Base-by-base conservation (phyloP, 129 eudicot species). In the Helianthus annuus region DNA sequence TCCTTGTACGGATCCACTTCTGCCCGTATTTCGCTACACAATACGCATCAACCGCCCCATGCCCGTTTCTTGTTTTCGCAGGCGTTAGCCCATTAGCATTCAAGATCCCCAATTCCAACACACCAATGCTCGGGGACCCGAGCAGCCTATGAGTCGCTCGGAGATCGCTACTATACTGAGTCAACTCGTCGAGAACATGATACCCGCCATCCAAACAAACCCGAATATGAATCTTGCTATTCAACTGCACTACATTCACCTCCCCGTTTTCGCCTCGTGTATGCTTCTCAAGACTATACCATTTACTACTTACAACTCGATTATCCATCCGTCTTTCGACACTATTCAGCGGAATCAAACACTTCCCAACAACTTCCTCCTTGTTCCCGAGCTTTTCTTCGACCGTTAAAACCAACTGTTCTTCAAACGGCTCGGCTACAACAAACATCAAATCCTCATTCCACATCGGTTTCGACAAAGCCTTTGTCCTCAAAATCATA, bases 161-260 rank as follows among this genome's bases (percentile, higher is more conserved):
- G 1, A 78, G 29, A 39, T 78, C 77, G 14, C 82, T 78, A 32
- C 82, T 78, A 29, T 78, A 78, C 77, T 78, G 82, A 54, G 82
- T 78, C 72, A 78, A 78, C 77, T 78, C 82, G 44, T 78, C 82
- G 10, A 78, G 82, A 24, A 78, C 82, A 71, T 78, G 82, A 78
- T 78, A 78, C 63, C 82, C 82, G 0, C 82, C 82, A 12, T 78
- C 82, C 16, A 78, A 78, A 65, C 82, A 78, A 14, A 78, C 73
- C 29, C 82, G 67, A 11, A 78, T 10, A 49, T 78, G 82, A 71
- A 78, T 66, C 69, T 59, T 73, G 40, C 82, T 78, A 34, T 78
- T 78, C 74, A 78, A 71, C 22, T 46, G 45, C 13, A 13, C 69
- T 44, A 78, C 77, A 63, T 24, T 52, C n/a, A 48, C 42, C 53